phyloP scores from a whole-genome alignment of 352 stramenopile genomes.

The Phytophthora europaea region DNA sequence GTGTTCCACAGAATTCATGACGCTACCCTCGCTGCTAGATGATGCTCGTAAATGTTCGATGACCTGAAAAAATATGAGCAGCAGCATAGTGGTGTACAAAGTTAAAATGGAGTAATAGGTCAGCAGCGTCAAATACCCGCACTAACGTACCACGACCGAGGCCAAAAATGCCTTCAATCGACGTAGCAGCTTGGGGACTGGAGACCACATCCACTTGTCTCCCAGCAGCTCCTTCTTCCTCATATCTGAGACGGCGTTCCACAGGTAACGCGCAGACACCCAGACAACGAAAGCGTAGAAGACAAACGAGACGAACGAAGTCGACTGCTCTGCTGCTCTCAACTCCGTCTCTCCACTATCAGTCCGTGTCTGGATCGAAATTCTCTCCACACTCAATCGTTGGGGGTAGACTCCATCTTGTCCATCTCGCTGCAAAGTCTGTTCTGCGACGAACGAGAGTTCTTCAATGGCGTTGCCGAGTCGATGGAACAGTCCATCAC shows the following conservation, averaged over 20 bases:
- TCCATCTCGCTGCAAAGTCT: constrained; percentile 12
- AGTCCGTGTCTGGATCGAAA: constrained; percentile 11
- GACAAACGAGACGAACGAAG: constrained; percentile 31
- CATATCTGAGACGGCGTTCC: constrained; percentile 24
- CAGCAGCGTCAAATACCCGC: not conserved
- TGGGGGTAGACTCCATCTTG: constrained; percentile 1
- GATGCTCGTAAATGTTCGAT: constrained; percentile 47
- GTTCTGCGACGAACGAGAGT: constrained; percentile 17
- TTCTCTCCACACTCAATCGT: constrained; percentile 18
- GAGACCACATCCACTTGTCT: constrained; percentile 44
- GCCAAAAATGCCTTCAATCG: constrained; percentile 43
- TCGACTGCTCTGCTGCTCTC: constrained; percentile 5
- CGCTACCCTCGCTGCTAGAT: constrained; percentile 4
- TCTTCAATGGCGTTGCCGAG: constrained; percentile 10
- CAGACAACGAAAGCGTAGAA: constrained; percentile 48
- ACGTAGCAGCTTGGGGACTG: constrained; percentile 38
- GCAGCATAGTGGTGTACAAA: constrained; percentile 5
- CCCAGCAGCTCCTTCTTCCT: constrained; percentile 23
- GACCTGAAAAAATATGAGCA: constrained; percentile 32
- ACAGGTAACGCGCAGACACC: constrained; percentile 45
- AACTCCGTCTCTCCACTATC: not conserved
- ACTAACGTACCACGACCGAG: constrained; percentile 49
- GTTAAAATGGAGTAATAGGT: not conserved
- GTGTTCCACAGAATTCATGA: constrained; percentile 12
- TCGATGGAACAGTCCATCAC: constrained; percentile 1